Conservation (phyloP, 1,284 basidiomycete genomes). For the Cryptococcus hybrid region DNA sequence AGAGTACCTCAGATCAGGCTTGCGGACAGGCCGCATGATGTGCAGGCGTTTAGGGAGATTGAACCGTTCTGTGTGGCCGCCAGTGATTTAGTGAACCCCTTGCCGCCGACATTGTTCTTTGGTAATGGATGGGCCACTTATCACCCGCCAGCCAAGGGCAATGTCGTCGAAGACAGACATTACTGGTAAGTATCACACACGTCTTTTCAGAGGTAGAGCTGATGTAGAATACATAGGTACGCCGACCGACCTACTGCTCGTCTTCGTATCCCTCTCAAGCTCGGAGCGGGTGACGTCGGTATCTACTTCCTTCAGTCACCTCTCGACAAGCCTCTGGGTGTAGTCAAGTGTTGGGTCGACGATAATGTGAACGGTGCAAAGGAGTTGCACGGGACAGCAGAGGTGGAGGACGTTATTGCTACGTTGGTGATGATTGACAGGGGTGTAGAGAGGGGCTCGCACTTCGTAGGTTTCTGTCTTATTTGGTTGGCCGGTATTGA, state of each 20-base stretch:
- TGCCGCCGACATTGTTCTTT: constrained; percentile 82
- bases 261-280: constrained; percentile 48
- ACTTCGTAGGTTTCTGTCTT: constrained; percentile 66
- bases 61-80: constrained; percentile 86
- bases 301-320: constrained; percentile 55
- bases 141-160: constrained; percentile 59
- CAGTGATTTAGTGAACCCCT: constrained; percentile 90
- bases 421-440: constrained; percentile 73
- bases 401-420: constrained; percentile 51
- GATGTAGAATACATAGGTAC: constrained; percentile 19
- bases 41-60: constrained; percentile 72
- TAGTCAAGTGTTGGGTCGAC: constrained; percentile 56
- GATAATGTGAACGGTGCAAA: constrained; percentile 53
- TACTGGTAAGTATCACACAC: constrained; percentile 63
- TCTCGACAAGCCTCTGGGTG: constrained; percentile 50
- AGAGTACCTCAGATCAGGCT: constrained; percentile 70
- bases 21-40: constrained; percentile 63
- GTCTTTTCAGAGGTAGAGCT: neutral
- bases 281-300: constrained; percentile 54
- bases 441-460: constrained; percentile 69
- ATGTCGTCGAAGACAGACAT: constrained; percentile 60
- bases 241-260: constrained; percentile 39
- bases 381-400: constrained; percentile 52
- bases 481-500: constrained; percentile 18
- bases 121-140: constrained; percentile 82